Percentiles rank a stretch among this genome's conserved stretches.
Conservation (phyloP, 306 rosid species). For the Dryas drummondii region DNA sequence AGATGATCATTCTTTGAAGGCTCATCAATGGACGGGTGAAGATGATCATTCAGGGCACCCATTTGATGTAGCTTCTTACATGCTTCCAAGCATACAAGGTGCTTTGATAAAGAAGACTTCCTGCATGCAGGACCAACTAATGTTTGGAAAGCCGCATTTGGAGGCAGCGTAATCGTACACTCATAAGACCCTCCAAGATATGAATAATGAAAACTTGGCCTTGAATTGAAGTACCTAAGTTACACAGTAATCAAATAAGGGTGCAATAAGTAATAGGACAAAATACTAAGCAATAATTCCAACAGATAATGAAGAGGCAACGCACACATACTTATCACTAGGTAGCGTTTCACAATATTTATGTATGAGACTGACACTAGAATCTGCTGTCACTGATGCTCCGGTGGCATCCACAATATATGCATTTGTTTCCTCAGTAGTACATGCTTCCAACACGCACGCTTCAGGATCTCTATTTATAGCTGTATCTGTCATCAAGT, state of each 20-base stretch:
- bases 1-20: slow-evolving; percentile 68
- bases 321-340: slow-evolving; percentile 55
- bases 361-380: slow-evolving; percentile 57
- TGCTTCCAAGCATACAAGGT: slow-evolving; percentile 87
- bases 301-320: slow-evolving; percentile 23
- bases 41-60: slow-evolving; percentile 82
- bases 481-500: slow-evolving; percentile 65
- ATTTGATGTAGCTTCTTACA: slow-evolving; percentile 83
- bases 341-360: slow-evolving; percentile 74
- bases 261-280: not conserved
- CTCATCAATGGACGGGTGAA: slow-evolving; percentile 54
- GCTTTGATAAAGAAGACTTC: slow-evolving; percentile 57
- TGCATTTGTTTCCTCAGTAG: slow-evolving; percentile 31
- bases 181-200: slow-evolving; percentile 44
- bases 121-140: slow-evolving; percentile 62
- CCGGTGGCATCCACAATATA: slow-evolving; percentile 71
- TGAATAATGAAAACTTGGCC: slow-evolving; percentile 48
- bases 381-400: slow-evolving; percentile 69
- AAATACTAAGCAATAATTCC: not conserved
- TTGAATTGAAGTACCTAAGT: slow-evolving; percentile 56
- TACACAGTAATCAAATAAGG: slow-evolving; percentile 28
- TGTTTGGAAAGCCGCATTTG: slow-evolving; percentile 71
- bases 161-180: slow-evolving; percentile 67
- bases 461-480: slow-evolving; percentile 46
- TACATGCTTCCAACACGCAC: slow-evolving; percentile 33